Evolutionary conservation across 2,329 filamentous ascomycete genomes (phyloP).

Genomic region (Nigrospora sphaerica): DNA sequence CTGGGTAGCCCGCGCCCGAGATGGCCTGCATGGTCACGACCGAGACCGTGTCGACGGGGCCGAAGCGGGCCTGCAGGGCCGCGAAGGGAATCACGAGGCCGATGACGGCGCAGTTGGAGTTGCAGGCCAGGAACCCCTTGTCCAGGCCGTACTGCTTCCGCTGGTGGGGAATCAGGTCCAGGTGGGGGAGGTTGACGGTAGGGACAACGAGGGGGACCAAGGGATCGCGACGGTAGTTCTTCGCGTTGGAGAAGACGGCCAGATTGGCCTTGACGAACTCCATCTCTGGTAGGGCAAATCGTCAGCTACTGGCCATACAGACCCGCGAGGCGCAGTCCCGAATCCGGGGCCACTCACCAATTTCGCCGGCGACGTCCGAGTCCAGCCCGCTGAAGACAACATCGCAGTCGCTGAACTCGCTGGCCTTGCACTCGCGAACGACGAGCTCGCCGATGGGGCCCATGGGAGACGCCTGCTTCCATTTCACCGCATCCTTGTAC

Average conservation of each 20-base stretch:
- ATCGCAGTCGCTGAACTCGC: constrained; percentile 83
- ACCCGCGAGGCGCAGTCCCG: too few species aligned
- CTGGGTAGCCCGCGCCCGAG: constrained; percentile 85
- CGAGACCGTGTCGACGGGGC: constrained; percentile 65
- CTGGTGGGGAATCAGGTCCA: constrained; percentile 86
- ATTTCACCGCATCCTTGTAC: constrained; percentile 88
- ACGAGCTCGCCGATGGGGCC: constrained; percentile 72
- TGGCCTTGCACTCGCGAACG: constrained; percentile 76
- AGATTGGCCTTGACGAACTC: constrained; percentile 84
- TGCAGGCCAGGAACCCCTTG: constrained; percentile 92
- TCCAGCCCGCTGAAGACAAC: constrained; percentile 90
- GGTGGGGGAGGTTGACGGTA: constrained; percentile 84
- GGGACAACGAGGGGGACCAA: constrained; percentile 90
- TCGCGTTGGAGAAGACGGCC: constrained; percentile 93
- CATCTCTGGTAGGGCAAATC: constrained; percentile 53
- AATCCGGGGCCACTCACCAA: constrained; percentile 50
- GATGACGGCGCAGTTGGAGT: constrained; percentile 97
- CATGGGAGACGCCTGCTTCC: constrained; percentile 89
- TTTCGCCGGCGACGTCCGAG: constrained; percentile 84
- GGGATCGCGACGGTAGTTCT: constrained; percentile 90
- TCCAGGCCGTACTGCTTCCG: constrained; percentile 62
- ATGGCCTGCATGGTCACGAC: constrained; percentile 95
- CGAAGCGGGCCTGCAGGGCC: constrained; percentile 80
- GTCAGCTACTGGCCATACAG: too few species aligned
- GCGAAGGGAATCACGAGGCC: constrained; percentile 93